phyloP scores from a whole-genome alignment of 2,329 filamentous ascomycete species.

The Tolypocladium capitatum region DNA sequence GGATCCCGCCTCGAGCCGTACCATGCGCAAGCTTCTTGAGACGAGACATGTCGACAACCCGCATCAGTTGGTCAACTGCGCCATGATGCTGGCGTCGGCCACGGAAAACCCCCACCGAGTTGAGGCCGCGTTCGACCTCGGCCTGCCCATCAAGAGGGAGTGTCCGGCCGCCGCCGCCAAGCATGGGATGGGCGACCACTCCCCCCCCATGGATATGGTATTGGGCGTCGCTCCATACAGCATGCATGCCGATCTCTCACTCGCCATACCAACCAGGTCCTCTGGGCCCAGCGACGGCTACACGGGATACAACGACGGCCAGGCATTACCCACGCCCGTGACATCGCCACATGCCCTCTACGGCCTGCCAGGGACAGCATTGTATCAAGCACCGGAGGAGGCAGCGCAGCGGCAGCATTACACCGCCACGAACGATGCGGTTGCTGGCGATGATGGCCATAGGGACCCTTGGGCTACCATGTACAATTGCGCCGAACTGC shows the following conservation, averaged over 20 bases:
- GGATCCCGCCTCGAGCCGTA: constrained; percentile 27
- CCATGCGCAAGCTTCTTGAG: constrained; percentile 30
- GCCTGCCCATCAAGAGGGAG: constrained; percentile 4
- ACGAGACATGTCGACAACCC: constrained; percentile 29
- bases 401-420: not conserved
- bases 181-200: not conserved
- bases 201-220: not conserved
- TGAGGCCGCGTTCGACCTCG: constrained; percentile 1
- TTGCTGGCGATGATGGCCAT: not conserved
- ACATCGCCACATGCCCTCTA: not conserved
- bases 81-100: constrained; percentile 21
- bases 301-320: not conserved
- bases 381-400: not conserved
- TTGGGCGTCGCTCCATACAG: not conserved
- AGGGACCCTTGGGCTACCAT: not conserved
- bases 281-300: not conserved
- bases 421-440: not conserved
- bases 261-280: not conserved
- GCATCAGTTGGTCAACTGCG: constrained; percentile 24
- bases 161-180: constrained; percentile 3
- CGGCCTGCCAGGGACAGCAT: not conserved
- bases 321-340: not conserved
- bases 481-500: not conserved
- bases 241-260: not conserved
- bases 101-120: not conserved